Evolutionary conservation across 2,329 filamentous ascomycete species (phyloP).

Genomic region (Fusarium lyarnte): DNA sequence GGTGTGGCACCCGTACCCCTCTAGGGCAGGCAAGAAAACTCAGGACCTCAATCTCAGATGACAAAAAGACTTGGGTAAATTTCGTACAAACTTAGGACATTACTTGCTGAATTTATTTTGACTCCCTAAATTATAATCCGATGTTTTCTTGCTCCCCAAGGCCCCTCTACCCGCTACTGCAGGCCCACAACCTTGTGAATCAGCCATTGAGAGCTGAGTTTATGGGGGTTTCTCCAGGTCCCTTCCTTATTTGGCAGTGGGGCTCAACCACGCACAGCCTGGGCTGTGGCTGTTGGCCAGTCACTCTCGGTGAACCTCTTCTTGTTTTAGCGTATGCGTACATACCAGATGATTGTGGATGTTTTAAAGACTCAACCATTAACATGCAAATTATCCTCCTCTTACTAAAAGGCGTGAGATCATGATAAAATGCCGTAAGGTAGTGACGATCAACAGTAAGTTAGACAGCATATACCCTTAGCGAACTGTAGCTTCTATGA

Average conservation of each 20-base stretch:
- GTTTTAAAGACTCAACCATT: not conserved
- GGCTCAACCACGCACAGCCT: slow-evolving; percentile 26
- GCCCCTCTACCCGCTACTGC: slow-evolving; percentile 29
- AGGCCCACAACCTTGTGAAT: slow-evolving; percentile 34
- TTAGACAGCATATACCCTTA: not conserved
- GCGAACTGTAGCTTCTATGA: not conserved
- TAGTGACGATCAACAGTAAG: not conserved
- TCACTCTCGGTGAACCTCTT: slow-evolving; percentile 41
- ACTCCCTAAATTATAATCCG: too few species aligned
- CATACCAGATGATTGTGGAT: not conserved
- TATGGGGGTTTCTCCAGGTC: slow-evolving; percentile 17
- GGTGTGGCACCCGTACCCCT: slow-evolving; percentile 36
- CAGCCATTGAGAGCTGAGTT: slow-evolving; percentile 30
- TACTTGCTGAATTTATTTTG: too few species aligned
- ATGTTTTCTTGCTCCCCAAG: too few species aligned
- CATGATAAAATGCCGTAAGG: not conserved
- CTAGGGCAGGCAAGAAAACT: not conserved
- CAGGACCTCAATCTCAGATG: too few species aligned
- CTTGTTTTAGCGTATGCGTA: slow-evolving; percentile 26
- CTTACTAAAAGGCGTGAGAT: not conserved
- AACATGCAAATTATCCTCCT: not conserved
- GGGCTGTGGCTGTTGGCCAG: slow-evolving; percentile 32
- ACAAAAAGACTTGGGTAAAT: too few species aligned
- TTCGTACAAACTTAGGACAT: too few species aligned
- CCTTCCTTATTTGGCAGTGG: slow-evolving; percentile 33